Base-by-base conservation (phyloP, 495 filamentous ascomycete species). In the Oleoguttula mirabilis region DNA sequence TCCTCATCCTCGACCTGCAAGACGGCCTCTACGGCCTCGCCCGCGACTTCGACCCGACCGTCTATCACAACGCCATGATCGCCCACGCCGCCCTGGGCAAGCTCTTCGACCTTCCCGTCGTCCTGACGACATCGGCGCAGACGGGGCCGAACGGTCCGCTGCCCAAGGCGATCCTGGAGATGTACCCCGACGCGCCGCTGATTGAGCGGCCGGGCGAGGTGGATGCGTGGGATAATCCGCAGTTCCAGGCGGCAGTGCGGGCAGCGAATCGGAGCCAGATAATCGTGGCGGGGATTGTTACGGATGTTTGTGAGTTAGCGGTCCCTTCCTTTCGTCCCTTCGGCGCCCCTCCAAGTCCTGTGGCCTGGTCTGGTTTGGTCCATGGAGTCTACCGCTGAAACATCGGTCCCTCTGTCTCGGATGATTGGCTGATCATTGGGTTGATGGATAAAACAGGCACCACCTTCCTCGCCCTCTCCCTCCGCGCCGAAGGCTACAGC, bases 161-260 rank as follows among this genome's bases (percentile, higher is more conserved):
- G 20, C 77, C 80, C 6, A 73, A 79, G 54, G 82, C 84, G 55
- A 81, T 88, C 43, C 48, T 67, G 3, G 66, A 73, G 3, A 70
- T 80, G 73, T 76, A 80, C 54, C 81, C 82, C 21, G 66, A 71
- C 22, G 72, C 79, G 8, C 71, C 79, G 2, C 60, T 83, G 14
- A 73, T 88, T 56, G 66, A 64, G 45, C 75, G 82, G 25, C 66
- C 80, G 40, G 82, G 82, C 24, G 81, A 87, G 52, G 82, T 86
- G 49, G 69, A 87, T 48, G 82, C 82, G 3, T 87, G 81, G 82
- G 82, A 88, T 55, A 84, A 84, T 51, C 37, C 65, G 2, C 7
- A 82, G 0, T 84, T 87, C 67, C 69, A 73, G 7, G 64, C 63
- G 3, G 82, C 82, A 14, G 70, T 88, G 36, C 56, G 60, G 27